Percentiles rank a stretch among this genome's conserved stretches.
Conservation (phyloP, 441 rosid species). For the Populus hybrid region DNA sequence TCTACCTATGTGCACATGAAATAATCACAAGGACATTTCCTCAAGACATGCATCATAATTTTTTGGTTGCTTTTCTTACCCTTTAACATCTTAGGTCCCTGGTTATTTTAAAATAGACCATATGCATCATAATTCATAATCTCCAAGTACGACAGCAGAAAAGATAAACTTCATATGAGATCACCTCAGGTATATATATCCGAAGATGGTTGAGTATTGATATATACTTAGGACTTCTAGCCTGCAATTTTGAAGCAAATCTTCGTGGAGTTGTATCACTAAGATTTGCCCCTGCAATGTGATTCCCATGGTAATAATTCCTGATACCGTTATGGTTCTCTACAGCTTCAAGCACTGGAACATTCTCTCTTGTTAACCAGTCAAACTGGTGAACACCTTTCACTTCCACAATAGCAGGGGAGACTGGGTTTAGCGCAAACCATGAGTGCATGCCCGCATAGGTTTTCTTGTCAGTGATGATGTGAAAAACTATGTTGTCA, state of each 20-base stretch:
- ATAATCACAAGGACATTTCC: background rate
- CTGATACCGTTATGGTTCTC: slow-evolving; percentile 83
- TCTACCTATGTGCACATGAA: background rate
- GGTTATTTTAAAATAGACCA: background rate
- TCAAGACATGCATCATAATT: background rate
- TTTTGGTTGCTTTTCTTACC: background rate
- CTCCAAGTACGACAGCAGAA: slow-evolving; percentile 2
- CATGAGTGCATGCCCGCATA: slow-evolving; percentile 99
- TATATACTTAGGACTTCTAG: slow-evolving; percentile 98
- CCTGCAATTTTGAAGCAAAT: slow-evolving; percentile 93
- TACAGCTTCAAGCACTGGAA: slow-evolving; percentile 97
- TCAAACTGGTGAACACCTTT: slow-evolving; percentile 99
- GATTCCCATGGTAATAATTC: slow-evolving; percentile 94
- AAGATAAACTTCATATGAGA: slow-evolving; percentile 7
- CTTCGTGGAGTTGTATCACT: slow-evolving; percentile 71
- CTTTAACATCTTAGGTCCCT: background rate
- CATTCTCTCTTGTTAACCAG: slow-evolving; percentile 98
- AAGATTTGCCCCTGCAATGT: slow-evolving; percentile 84
- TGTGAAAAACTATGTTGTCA: slow-evolving; percentile 88
- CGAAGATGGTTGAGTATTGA: slow-evolving; percentile 98
- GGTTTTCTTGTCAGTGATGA: slow-evolving; percentile 98
- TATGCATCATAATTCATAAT: background rate
- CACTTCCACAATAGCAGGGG: slow-evolving; percentile 92
- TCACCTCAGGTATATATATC: slow-evolving; percentile 97
- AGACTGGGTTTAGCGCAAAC: slow-evolving; percentile 87